Percentiles rank a stretch among this genome's conserved stretches.
Evolutionary conservation across 2,329 filamentous ascomycete genomes (phyloP).

Genomic region (Penicillium paneum): DNA sequence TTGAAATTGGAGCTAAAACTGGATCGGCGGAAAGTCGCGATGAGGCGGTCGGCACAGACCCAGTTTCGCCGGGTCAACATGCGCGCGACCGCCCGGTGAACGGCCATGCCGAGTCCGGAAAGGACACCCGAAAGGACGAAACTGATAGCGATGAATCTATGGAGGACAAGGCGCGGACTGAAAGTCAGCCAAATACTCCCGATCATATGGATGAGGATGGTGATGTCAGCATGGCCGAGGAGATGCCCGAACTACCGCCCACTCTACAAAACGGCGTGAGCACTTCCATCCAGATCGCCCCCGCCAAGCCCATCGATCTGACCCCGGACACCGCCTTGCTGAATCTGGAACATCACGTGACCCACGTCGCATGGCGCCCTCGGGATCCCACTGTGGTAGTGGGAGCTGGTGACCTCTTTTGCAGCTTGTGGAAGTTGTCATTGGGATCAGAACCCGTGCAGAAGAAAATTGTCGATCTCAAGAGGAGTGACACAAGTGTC

Average conservation of each 20-base stretch:
- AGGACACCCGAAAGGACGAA: conserved; percentile 37
- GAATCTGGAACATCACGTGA: conserved; percentile 42
- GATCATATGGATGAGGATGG: conserved; percentile 42
- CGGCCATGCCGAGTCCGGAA: conserved; percentile 36
- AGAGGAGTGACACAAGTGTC: conserved; percentile 35
- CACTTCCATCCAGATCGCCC: conserved; percentile 47
- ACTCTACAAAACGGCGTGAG: conserved; percentile 46
- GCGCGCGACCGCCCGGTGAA: conserved; percentile 37
- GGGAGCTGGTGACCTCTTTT: conserved; percentile 44
- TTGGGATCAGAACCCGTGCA: conserved; percentile 27
- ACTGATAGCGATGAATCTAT: conserved; percentile 38
- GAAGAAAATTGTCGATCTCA: conserved; percentile 38
- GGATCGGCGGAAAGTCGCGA: conserved; percentile 29
- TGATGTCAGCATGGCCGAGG: conserved; percentile 42
- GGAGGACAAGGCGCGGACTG: conserved; percentile 40
- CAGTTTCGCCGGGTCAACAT: conserved; percentile 33
- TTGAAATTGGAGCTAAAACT: conserved; percentile 33
- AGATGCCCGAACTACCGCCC: conserved; percentile 31
- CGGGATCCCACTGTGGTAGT: conserved; percentile 42
- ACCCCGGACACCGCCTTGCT: conserved; percentile 44
- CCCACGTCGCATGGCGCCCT: conserved; percentile 45
- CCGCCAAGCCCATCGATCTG: conserved; percentile 49
- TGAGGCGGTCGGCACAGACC: conserved; percentile 30
- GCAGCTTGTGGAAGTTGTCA: conserved; percentile 46
- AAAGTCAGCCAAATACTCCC: conserved; percentile 24